Conservation (phyloP, 179 eudicot species). For the Gypsophila paniculata region DNA sequence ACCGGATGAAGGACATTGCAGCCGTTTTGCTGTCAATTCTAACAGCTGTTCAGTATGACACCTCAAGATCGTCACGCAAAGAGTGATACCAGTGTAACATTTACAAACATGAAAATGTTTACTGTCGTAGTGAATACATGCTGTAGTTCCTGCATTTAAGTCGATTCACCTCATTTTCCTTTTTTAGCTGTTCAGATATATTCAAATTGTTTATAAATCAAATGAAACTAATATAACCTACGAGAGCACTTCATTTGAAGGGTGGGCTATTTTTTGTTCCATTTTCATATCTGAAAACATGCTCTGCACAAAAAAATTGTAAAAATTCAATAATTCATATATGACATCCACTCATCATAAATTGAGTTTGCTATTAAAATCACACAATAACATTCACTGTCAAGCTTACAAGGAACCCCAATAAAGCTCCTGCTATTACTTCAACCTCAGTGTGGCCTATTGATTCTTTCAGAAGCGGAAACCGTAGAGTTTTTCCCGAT, state of each 20-base stretch:
- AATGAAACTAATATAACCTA: no score
- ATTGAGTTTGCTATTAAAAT: neutral
- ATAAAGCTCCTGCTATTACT: conserved; percentile 75
- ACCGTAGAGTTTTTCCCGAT: conserved; percentile 21
- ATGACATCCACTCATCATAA: no score
- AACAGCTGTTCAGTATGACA: conserved; percentile 2
- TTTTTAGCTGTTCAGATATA: no score
- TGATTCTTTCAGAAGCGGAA: conserved; percentile 53
- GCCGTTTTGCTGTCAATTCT: neutral
- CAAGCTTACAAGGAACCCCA: conserved; percentile 65
- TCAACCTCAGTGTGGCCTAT: conserved; percentile 78
- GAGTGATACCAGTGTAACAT: neutral
- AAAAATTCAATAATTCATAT: no score
- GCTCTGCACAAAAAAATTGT: no score
- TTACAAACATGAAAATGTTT: neutral
- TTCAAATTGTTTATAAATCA: no score
- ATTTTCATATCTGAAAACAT: no score
- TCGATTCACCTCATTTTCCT: neutral
- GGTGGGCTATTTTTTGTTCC: no score
- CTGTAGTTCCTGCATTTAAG: neutral
- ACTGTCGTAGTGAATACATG: neutral
- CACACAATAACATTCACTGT: conserved; percentile 37
- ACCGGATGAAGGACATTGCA: neutral
- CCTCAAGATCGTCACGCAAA: neutral
- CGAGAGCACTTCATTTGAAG: no score